phyloP scores from a whole-genome alignment of 225 moss, liverwort and hornwort species.

The Ulota crispa region DNA sequence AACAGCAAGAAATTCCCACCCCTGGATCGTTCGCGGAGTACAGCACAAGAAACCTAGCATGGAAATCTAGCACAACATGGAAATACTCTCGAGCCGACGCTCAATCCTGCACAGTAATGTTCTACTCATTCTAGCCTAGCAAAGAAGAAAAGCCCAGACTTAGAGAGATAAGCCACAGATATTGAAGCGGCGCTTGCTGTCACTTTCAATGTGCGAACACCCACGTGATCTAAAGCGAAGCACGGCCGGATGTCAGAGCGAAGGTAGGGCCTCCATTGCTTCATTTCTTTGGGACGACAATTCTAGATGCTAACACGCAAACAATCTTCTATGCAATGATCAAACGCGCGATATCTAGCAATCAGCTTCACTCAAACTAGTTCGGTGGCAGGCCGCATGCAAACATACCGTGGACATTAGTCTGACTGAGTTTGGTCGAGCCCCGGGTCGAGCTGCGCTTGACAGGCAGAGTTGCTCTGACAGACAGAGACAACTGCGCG shows the following conservation, averaged over 20 bases:
- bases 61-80: slow-evolving; percentile 1
- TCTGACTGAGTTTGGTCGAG: neutral
- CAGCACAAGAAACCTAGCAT: neutral
- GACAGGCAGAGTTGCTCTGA: slow-evolving; percentile 14
- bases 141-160: neutral
- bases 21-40: neutral
- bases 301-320: neutral
- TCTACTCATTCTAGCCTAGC: neutral
- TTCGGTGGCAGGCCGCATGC: neutral
- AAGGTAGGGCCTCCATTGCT: slow-evolving; percentile 15
- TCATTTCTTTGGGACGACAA: neutral
- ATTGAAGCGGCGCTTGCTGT: neutral
- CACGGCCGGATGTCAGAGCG: slow-evolving; percentile 17
- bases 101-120: slow-evolving; percentile 22
- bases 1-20: neutral
- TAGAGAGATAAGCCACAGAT: neutral
- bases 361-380: neutral
- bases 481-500: slow-evolving; percentile 24
- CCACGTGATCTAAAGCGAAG: neutral
- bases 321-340: neutral
- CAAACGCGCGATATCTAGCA: neutral
- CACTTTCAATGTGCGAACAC: neutral
- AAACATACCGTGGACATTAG: neutral
- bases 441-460: neutral
- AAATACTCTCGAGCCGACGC: neutral